Conservation (phyloP, 192 early-diverging fungal species). For the Bifiguratus adelaidae region DNA sequence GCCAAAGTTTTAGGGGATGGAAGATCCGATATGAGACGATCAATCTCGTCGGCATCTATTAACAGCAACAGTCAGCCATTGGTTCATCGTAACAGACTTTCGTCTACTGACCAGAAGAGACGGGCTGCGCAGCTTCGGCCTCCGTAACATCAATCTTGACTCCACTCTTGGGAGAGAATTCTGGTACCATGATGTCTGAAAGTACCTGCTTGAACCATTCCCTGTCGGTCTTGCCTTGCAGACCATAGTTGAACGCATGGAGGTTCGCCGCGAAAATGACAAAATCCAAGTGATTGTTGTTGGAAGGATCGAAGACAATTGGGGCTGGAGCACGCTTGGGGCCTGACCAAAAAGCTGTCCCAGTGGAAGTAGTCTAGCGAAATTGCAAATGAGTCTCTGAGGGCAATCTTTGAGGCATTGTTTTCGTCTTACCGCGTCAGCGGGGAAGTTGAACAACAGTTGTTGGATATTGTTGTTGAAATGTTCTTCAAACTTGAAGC, state of each 20-base stretch:
- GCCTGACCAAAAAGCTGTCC: constrained; percentile 92
- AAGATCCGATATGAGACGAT: constrained; percentile 53
- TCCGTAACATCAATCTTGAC: constrained; percentile 97
- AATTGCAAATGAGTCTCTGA: not conserved
- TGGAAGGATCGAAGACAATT: constrained; percentile 60
- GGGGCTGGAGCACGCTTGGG: constrained; percentile 90
- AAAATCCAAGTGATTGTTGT: constrained; percentile 78
- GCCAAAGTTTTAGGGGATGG: constrained; percentile 73
- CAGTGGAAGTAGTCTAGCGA: constrained; percentile 64
- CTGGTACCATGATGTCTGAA: constrained; percentile 52
- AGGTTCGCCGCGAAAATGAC: constrained; percentile 87
- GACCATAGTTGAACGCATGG: constrained; percentile 92
- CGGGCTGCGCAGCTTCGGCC: constrained; percentile 53
- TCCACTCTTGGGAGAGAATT: constrained; percentile 81
- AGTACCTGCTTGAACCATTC: constrained; percentile 58
- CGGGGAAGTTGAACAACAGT: constrained; percentile 95
- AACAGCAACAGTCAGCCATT: constrained; percentile 7
- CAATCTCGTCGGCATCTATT: constrained; percentile 32
- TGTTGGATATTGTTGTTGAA: constrained; percentile 91
- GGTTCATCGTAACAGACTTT: not conserved
- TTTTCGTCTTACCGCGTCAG: constrained; percentile 51
- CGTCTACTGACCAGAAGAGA: constrained; percentile 26
- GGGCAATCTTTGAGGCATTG: not conserved
- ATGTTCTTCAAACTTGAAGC: constrained; percentile 86
- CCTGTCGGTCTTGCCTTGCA: constrained; percentile 70